Conservation (phyloP, 805 yeast genomes). For the Candida ortonii region DNA sequence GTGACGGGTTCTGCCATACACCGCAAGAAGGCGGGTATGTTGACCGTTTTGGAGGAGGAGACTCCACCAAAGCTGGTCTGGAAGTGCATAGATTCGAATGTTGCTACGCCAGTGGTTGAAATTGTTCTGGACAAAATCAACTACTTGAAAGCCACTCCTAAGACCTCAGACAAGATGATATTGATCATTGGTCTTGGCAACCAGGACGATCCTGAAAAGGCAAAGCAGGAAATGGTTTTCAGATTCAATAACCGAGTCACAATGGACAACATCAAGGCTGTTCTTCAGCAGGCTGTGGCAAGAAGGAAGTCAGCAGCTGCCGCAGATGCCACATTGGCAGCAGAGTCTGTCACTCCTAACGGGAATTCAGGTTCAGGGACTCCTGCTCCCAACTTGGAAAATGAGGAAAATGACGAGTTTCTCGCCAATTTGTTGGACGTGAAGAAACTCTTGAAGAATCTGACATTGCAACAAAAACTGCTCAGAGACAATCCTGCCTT, state of each 20-base stretch:
- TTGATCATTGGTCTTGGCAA: slow-evolving; percentile 48
- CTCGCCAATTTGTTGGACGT: slow-evolving; percentile 46
- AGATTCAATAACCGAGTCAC: slow-evolving; percentile 69
- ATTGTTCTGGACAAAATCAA: slow-evolving; percentile 41
- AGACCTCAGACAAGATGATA: slow-evolving; percentile 63
- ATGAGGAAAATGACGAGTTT: slow-evolving; percentile 27
- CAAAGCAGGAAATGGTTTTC: slow-evolving; percentile 39
- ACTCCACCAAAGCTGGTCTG: slow-evolving; percentile 55
- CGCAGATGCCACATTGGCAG: slow-evolving; percentile 33
- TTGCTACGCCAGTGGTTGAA: slow-evolving; percentile 39
- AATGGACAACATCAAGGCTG: slow-evolving; percentile 69
- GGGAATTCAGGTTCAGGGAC: slow-evolving; percentile 12
- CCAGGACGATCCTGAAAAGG: slow-evolving; percentile 29
- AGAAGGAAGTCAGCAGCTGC: slow-evolving; percentile 55
- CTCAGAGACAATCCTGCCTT: slow-evolving; percentile 66
- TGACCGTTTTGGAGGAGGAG: slow-evolving; percentile 53
- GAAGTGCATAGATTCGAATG: slow-evolving; percentile 52
- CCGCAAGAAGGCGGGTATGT: slow-evolving; percentile 54
- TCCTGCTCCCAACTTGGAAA: slow-evolving; percentile 13
- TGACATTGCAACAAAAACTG: slow-evolving; percentile 74
- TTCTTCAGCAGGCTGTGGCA: slow-evolving; percentile 66
- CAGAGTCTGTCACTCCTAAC: slow-evolving; percentile 5
- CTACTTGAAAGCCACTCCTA: slow-evolving; percentile 67
- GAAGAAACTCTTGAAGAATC: slow-evolving; percentile 61
- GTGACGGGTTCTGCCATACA: slow-evolving; percentile 50